Base-by-base conservation (phyloP, 495 filamentous ascomycete species). In the Neurospora sp. region DNA sequence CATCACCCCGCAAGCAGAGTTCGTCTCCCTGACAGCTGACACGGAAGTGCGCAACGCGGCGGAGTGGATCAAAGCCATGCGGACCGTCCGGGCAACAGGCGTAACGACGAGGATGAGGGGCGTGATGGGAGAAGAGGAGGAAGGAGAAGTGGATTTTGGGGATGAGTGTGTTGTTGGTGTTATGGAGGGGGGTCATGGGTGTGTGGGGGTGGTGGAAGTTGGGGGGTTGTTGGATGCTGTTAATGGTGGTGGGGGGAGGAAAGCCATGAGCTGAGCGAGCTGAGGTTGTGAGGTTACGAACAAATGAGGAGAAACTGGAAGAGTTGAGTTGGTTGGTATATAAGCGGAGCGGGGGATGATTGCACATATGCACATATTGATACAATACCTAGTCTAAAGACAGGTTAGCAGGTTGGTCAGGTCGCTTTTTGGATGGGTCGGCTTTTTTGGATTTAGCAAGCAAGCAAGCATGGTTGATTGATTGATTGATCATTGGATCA, bases 201-300 rank as follows among this genome's bases (percentile, higher is more conserved):
- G 82, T 31, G 69, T 82, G 1, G 86, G 85, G 7, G 78, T 87
- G 53, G 31, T 87, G 35, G 85, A 87, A 76, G 79, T 83, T 1
- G 81, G 76, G 38, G 72, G 68, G 53, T 68, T 85, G 27, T 69
- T 82, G 12, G 73, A 76, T 69, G 65, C 1, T 8, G 48, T 7
- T 16, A 2, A 2, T 5, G 4, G 14, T 42, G 16, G 16, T 42
- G 14, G 14, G 39, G 3, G 20, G 20, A 22, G 20, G 1, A 5
- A 59, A 74, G 69, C 53, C 68, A 14, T 75, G 74, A 35, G 35
- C 4, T 35, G 35, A 35, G 31, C 31, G 35, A 35, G 35, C 35
- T 35, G 31, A 35, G 3, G 22, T 27, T 27, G 22, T 27, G 31
- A 35, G 31, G 31, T 35, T 35, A 35, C 31, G 4, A 35, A 4